Evolutionary conservation across 108 stramenopile species (phyloP).

Genomic region (Skeletonema grethae): DNA sequence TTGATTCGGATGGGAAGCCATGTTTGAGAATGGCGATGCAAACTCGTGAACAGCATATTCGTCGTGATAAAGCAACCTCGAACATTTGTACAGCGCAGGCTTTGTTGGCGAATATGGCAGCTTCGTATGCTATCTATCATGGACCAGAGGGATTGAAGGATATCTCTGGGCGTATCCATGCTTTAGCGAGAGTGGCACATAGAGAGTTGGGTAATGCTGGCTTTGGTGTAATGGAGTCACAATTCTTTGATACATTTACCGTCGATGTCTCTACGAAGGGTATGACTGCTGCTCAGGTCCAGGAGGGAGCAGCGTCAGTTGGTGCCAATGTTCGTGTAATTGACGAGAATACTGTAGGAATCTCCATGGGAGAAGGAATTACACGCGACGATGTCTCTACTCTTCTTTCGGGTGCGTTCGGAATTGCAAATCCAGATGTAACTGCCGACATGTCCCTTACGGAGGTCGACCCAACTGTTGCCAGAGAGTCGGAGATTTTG

Average conservation of each 20-base stretch:
- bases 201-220: constrained; percentile 81
- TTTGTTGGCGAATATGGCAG: constrained; percentile 98
- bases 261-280: constrained; percentile 78
- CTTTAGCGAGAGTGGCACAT: constrained; percentile 79
- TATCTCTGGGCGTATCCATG: constrained; percentile 91
- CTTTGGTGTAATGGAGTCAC: constrained; percentile 60
- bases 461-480: constrained; percentile 59
- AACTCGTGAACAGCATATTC: constrained; percentile 97
- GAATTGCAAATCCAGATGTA: constrained; percentile 65
- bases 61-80: constrained; percentile 98
- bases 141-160: constrained; percentile 93
- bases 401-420: constrained; percentile 81
- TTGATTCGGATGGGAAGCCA: constrained; percentile 91
- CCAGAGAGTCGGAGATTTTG: constrained; percentile 82
- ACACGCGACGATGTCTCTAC: constrained; percentile 76
- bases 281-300: constrained; percentile 73
- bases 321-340: constrained; percentile 94
- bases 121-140: constrained; percentile 98
- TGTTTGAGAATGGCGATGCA: constrained; percentile 99
- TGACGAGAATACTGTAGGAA: constrained; percentile 84
- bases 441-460: constrained; percentile 75
- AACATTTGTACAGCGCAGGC: constrained; percentile 99
- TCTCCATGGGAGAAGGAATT: constrained; percentile 95
- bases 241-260: constrained; percentile 97
- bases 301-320: constrained; percentile 71